Conservation (phyloP, 768 basidiomycete species). For the Suillus ampliporus region DNA sequence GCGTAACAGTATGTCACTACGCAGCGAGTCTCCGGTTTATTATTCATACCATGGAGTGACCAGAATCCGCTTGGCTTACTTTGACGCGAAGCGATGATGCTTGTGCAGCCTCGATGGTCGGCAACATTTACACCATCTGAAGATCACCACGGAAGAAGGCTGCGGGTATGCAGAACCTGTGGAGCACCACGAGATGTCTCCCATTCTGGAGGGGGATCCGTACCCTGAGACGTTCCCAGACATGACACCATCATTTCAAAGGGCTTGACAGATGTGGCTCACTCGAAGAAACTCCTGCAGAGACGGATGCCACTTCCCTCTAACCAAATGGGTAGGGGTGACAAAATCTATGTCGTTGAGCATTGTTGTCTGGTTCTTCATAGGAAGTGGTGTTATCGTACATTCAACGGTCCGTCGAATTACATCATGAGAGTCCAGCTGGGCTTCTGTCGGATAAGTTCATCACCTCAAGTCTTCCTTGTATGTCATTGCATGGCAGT, state of each 20-base stretch:
- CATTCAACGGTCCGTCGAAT: background rate
- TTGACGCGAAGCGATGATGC: background rate
- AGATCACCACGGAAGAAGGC: background rate
- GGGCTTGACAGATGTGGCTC: background rate
- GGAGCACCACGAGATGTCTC: background rate
- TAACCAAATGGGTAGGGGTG: background rate
- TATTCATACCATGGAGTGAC: background rate
- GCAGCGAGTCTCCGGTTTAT: background rate
- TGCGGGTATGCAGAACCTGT: background rate
- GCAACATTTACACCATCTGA: background rate
- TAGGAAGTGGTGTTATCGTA: background rate
- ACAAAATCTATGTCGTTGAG: background rate
- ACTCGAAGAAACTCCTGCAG: background rate
- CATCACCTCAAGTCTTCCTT: background rate
- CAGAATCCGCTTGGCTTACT: background rate
- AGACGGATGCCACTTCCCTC: background rate
- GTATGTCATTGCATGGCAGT: slow-evolving; percentile 51
- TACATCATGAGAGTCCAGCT: no score
- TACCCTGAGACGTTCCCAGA: background rate
- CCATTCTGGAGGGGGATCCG: background rate
- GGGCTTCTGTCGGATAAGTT: background rate
- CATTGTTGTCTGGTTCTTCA: background rate
- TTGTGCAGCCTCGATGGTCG: background rate
- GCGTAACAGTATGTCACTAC: background rate
- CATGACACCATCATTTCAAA: background rate